These are phyloP conservation scores for Naganishia antarctica DNA, from an alignment of 768 basidiomycete genomes.

Conservation along the genomic window DNA sequence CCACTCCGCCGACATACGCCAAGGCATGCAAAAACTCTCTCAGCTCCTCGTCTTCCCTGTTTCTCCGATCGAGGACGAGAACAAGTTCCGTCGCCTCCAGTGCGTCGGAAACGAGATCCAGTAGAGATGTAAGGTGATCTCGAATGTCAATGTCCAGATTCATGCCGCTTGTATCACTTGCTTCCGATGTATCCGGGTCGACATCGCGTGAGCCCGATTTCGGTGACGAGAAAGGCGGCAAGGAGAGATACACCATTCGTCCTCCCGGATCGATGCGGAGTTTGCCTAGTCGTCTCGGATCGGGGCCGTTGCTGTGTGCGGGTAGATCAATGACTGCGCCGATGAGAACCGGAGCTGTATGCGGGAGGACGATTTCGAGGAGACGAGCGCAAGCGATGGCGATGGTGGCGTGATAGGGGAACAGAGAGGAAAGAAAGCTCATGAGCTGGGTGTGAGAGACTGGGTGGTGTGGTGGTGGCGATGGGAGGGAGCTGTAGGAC, in stretches of 20 bases:
- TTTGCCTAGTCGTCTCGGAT: constrained; percentile 8
- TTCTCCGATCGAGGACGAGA: constrained; percentile 39
- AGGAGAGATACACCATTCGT: constrained; percentile 19
- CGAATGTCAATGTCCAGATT: constrained; percentile 37
- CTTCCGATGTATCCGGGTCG: background rate
- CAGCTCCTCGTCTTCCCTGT: constrained; percentile 38
- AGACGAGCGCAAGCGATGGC: constrained; percentile 33
- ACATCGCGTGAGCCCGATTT: background rate
- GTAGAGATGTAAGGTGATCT: constrained; percentile 43
- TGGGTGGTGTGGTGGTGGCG: constrained; percentile 22
- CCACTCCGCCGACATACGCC: constrained; percentile 45
- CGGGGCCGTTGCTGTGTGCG: constrained; percentile 14
- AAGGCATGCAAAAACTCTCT: constrained; percentile 42
- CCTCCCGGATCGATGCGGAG: constrained; percentile 12
- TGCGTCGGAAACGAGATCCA: constrained; percentile 43
- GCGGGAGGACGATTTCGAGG: constrained; percentile 44
- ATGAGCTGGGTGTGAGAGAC: constrained; percentile 28
- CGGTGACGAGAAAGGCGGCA: constrained; percentile 12
- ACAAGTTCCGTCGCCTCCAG: constrained; percentile 40
- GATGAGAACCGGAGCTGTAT: constrained; percentile 32
- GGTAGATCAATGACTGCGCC: constrained; percentile 42
- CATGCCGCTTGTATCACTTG: background rate
- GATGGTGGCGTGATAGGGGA: constrained; percentile 38
- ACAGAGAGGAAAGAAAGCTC: constrained; percentile 37
- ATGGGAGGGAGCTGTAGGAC: constrained; percentile 10